Conservation (phyloP, 2,329 filamentous ascomycete genomes). For the Chrysoporthe puriensis region DNA sequence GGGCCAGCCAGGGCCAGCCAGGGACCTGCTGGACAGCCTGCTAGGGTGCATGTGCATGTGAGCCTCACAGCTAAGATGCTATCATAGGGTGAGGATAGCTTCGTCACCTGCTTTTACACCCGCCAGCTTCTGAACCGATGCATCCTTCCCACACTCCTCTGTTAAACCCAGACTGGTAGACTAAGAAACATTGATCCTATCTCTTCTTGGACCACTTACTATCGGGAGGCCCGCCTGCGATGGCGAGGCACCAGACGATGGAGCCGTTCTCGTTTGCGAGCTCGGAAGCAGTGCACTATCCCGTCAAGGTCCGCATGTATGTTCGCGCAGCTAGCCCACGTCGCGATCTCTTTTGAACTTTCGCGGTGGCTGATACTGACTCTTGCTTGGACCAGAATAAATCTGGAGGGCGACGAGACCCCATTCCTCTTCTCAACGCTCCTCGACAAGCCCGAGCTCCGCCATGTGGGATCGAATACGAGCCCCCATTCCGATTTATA, state of each 20-base stretch:
- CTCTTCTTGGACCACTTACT: neutral
- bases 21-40: too few species aligned
- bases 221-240: slow-evolving; percentile 2
- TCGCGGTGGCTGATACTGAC: neutral
- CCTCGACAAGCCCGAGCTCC: slow-evolving; percentile 75
- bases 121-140: neutral
- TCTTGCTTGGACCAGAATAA: slow-evolving; percentile 55
- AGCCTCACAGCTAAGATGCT: neutral
- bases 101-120: neutral
- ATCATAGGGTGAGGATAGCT: neutral
- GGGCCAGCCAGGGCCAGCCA: too few species aligned
- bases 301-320: slow-evolving; percentile 69
- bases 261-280: slow-evolving; percentile 96
- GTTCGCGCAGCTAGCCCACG: slow-evolving; percentile 12
- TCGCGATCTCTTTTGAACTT: too few species aligned
- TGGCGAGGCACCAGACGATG: slow-evolving; percentile 54
- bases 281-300: slow-evolving; percentile 80
- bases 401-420: slow-evolving; percentile 77
- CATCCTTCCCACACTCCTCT: neutral
- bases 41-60: too few species aligned
- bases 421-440: slow-evolving; percentile 77
- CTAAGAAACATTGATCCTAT: neutral
- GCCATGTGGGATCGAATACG: slow-evolving; percentile 85
- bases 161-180: neutral
- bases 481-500: slow-evolving; percentile 87